phyloP scores from a whole-genome alignment of 73 alveolate species.

The Durusdinium trenchii region DNA sequence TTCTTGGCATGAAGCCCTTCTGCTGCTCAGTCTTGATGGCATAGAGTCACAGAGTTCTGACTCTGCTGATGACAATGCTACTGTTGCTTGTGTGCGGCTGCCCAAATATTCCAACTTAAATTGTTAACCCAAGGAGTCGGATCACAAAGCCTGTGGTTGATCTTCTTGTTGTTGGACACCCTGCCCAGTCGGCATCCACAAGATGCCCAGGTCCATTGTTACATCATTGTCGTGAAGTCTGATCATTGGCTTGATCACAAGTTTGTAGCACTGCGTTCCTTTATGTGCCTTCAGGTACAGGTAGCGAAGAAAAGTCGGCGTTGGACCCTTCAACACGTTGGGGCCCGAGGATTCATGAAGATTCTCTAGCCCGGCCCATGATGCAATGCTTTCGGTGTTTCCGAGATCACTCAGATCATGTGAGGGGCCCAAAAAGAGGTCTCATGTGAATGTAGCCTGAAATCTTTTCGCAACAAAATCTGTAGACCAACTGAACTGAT shows the following conservation, averaged over 20 bases:
- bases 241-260: neutral
- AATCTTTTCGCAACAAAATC: too few species aligned
- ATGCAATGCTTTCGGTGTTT: too few species aligned
- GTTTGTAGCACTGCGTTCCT: neutral
- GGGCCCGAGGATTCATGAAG: too few species aligned
- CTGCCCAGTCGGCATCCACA: neutral
- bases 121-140: neutral
- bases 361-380: too few species aligned
- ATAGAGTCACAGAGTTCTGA: slow-evolving; percentile 50
- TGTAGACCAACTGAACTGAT: too few species aligned
- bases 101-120: neutral
- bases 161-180: neutral
- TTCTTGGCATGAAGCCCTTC: neutral
- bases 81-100: slow-evolving; percentile 37
- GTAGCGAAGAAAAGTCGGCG: neutral
- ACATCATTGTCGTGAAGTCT: neutral
- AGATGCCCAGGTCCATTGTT: neutral
- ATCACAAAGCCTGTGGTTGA: neutral
- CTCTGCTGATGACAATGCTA: slow-evolving; percentile 22
- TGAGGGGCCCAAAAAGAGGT: too few species aligned
- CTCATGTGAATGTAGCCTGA: too few species aligned
- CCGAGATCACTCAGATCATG: too few species aligned
- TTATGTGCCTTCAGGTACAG: too few species aligned
- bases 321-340: too few species aligned
- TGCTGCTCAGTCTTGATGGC: neutral